These are phyloP conservation scores for Leishmania amazonensis DNA, from an alignment of 208 protist species.

Conservation along the genomic window DNA sequence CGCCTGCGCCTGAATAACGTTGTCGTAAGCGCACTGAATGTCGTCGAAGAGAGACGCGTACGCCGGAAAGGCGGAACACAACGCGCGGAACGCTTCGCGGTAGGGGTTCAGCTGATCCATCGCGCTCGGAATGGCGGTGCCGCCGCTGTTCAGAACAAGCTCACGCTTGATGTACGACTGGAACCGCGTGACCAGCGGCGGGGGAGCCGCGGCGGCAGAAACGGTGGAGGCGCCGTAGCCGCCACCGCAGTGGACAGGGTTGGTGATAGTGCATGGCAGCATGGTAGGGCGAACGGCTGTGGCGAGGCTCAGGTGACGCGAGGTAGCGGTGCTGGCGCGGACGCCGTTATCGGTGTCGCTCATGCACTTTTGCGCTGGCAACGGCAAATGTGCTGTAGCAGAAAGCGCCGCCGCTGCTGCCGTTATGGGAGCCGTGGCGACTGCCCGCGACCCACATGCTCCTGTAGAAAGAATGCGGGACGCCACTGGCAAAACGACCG, in stretches of 20 bases:
- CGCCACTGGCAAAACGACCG: background rate
- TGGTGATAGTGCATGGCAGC: conserved; percentile 22
- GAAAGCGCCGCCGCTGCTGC: background rate
- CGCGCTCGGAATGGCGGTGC: conserved; percentile 21
- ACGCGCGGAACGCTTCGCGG: conserved; percentile 72
- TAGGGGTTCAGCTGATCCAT: conserved; percentile 66
- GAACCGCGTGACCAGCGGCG: conserved; percentile 34
- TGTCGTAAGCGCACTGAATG: conserved; percentile 81
- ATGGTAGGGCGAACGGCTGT: conserved; percentile 16
- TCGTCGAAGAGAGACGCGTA: conserved; percentile 72
- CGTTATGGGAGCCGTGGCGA: background rate
- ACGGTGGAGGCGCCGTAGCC: background rate
- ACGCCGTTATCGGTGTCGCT: background rate
- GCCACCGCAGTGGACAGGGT: background rate
- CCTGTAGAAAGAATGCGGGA: conserved; percentile 13
- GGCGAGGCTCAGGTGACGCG: background rate
- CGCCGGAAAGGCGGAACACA: conserved; percentile 68
- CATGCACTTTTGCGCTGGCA: background rate
- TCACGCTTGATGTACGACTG: conserved; percentile 51
- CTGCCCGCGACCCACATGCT: background rate
- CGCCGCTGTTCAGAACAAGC: conserved; percentile 25
- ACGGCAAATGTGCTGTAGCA: background rate
- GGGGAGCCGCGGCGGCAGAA: conserved; percentile 10
- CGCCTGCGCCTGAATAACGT: conserved; percentile 78
- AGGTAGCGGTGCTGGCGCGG: no score